Evolutionary conservation across 2,329 filamentous ascomycete genomes (phyloP), one percentile per base, ranked within the genome.

Genomic region (Xylaria digitata): DNA sequence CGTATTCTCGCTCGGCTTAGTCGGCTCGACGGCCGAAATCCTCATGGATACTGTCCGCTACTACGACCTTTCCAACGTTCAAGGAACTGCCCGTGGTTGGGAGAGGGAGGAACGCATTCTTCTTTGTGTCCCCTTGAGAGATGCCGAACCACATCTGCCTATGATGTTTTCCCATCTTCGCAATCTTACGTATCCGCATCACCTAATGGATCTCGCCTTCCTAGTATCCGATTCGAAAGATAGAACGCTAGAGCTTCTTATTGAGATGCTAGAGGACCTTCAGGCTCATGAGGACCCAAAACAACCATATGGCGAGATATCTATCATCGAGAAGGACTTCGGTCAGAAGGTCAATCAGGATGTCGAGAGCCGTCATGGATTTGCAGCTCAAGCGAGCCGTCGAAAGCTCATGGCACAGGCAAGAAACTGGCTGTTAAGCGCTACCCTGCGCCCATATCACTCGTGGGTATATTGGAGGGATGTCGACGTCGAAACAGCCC

Each of bases 381-480:
- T 99, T 77, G 96, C 95, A 34, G 96, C 96, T 0, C 96, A 99
- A 80, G 96, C 96, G 26, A 92, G 91, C 72, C 87, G 96, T 74
- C 89, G 96, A 80, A 99, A 99, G 83, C 86, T 97, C 75, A 99
- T 99, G 96, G 96, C 96, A 0, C 94, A 97, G 81, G 96, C 96
- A 57, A 88, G 96, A 69, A 99, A 99, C 80, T 99, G 96, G 96
- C 85, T 99, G 59, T 82, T 99, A 63, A 97, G 94, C 75, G 95
- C 96, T 46, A 95, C 96, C 23, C 83, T 99, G 61, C 89, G 96
- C 49, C 96, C 96, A 1, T 96, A 96, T 59, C 96, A 99, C 78
- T 97, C 94, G 71, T 99, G 96, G 96, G 96, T 99, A 9, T 99
- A 99, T 78, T 99, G 96, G 96, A 90, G 96, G 80, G 96, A 99